phyloP scores from a whole-genome alignment of 1,284 basidiomycete species.

The Gymnopus androsaceus region DNA sequence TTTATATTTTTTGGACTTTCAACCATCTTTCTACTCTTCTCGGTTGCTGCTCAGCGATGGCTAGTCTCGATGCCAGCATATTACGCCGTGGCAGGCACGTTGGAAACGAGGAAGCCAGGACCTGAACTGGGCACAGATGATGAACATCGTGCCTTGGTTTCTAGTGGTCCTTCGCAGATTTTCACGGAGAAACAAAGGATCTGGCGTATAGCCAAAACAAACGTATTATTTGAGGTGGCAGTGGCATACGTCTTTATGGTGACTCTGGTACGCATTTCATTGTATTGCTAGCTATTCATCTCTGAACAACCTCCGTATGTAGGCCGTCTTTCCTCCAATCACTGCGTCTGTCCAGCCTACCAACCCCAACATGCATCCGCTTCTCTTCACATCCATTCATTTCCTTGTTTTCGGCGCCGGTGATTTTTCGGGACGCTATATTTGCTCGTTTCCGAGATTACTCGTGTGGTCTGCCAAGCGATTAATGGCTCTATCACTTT shows the following conservation, averaged over 20 bases:
- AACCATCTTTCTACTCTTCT: conserved; percentile 60
- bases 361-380: conserved; percentile 56
- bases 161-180: conserved; percentile 27
- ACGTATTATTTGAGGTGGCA: conserved; percentile 70
- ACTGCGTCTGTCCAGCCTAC: conserved; percentile 75
- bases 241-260: conserved; percentile 76
- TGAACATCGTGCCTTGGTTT: conserved; percentile 38
- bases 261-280: conserved; percentile 63
- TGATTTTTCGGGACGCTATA: conserved; percentile 76
- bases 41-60: conserved; percentile 54
- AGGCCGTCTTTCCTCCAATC: conserved; percentile 87
- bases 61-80: conserved; percentile 61
- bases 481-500: conserved; percentile 63
- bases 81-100: conserved; percentile 45
- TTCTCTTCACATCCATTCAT: conserved; percentile 71
- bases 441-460: conserved; percentile 68
- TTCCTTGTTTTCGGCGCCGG: conserved; percentile 77
- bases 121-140: conserved; percentile 26
- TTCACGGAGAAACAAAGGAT: conserved; percentile 43
- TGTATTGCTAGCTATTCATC: background rate
- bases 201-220: conserved; percentile 60
- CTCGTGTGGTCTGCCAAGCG: conserved; percentile 66
- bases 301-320: background rate
- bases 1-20: conserved; percentile 74
- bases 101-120: conserved; percentile 36